Conservation (phyloP, 148 eudicot genomes). For the Polygonum maritimum region DNA sequence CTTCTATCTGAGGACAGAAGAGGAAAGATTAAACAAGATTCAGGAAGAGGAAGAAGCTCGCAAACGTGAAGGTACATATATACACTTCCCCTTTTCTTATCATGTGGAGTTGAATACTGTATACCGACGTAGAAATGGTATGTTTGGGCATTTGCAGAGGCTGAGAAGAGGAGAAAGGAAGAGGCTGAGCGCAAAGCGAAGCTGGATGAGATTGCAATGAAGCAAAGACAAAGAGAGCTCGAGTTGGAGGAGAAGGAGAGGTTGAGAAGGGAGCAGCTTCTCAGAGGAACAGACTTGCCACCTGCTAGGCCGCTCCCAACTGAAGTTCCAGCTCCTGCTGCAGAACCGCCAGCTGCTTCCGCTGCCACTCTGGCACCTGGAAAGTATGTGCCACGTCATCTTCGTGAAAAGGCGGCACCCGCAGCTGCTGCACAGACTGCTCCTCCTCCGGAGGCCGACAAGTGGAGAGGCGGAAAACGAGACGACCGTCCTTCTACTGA, state of each 20-base stretch:
- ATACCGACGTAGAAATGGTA: not conserved
- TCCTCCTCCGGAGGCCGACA: slow-evolving; percentile 42
- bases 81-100: not conserved
- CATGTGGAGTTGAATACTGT: not conserved
- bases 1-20: slow-evolving; percentile 52
- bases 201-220: slow-evolving; percentile 79
- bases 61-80: slow-evolving; percentile 55
- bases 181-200: slow-evolving; percentile 79
- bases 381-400: slow-evolving; percentile 58
- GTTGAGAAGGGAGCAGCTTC: slow-evolving; percentile 40
- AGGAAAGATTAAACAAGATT: slow-evolving; percentile 52
- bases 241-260: slow-evolving; percentile 79
- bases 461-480: slow-evolving; percentile 32
- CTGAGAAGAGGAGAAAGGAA: slow-evolving; percentile 16
- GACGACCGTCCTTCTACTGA: slow-evolving; percentile 39
- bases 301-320: slow-evolving; percentile 17
- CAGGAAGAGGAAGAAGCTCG: slow-evolving; percentile 79
- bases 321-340: slow-evolving; percentile 25
- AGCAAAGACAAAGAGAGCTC: slow-evolving; percentile 72
- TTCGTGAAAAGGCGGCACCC: slow-evolving; percentile 16
- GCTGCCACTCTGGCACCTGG: slow-evolving; percentile 28
- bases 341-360: slow-evolving; percentile 17
- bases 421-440: slow-evolving; percentile 15
- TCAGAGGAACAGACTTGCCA: slow-evolving; percentile 21
- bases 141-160: slow-evolving; percentile 3